Base-by-base conservation (phyloP, 805 yeast genomes). In the Kuraishia hungarica region DNA sequence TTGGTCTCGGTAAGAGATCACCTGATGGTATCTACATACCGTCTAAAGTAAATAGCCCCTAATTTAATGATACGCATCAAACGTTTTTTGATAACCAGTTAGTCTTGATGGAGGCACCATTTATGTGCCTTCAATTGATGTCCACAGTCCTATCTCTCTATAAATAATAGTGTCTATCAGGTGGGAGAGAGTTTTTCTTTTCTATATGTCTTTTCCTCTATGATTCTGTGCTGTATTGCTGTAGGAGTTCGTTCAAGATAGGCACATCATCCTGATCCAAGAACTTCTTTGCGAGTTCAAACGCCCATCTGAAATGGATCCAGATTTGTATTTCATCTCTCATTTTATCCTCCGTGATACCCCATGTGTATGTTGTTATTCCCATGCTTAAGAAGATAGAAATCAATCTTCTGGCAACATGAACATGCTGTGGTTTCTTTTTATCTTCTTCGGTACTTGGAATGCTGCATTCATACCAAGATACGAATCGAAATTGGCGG, bases 341-440 rank as follows among this genome's bases (percentile, higher is more conserved):
- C 26, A 20, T 15, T 20, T 39, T 24, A 23, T 24, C 17, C 26
- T 49, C 52, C 15, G 35, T 48, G 11, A 23, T 26, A 19, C 39
- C 50, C 20, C 48, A 21, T 13, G 20, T 22, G n/a, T 50, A 47
- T 15, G 51, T 35, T 17, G 48, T 26, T 20, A 51, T 50, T 39
- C 51, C 51, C 28, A 53, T 35, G n/a, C 55, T 50, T n/a, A 56
- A 39, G 26, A 58, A 53, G 24, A 50, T 55, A 20, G 57, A 51
- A 1, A 55, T 35, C 11, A 58, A 35, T 29, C 60, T 47, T 21
- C 51, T 51, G 29, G 60, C 59, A 57, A 56, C 57, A 29, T 58
- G 58, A 24, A 53, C 56, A 10, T 39, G 24, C 17, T 52, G 54
- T 7, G 47, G 22, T 2, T 26, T 35, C 19, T 29, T 13, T 6